Evolutionary conservation across 2,329 filamentous ascomycete genomes (phyloP), one percentile per base, ranked within the genome.

Genomic region (Diaporthe amygdali): DNA sequence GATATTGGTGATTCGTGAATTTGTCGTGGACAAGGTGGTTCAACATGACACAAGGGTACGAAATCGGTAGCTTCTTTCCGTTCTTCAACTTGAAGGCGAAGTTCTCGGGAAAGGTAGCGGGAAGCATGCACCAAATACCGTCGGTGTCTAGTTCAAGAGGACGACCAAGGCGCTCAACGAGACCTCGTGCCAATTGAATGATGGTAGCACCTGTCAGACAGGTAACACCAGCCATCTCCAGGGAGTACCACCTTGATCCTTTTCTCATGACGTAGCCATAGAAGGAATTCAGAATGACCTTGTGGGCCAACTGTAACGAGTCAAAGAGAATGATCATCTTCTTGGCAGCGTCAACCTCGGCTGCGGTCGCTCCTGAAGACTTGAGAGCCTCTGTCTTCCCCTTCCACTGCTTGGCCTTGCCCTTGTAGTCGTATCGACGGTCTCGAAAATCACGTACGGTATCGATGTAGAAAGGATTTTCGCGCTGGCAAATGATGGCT

Each of bases 221-320:
- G 51, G 96, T 99, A 5, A 99, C 96, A 76, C 96, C 96, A 20
- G 97, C 96, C 96, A 99, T 99, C 80, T 99, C 96, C 89, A 99
- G 92, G 22, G 96, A 99, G 80, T 99, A 99, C 96, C 96, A 99
- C 69, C 96, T 91, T 46, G 96, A 99, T 41, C 96, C 96, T 81
- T 99, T 99, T 84, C 96, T 89, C 96, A 99, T 99, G 80, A 98
- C 96, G 79, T 99, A 99, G 74, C 96, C 96, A 76, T 99, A 99
- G 85, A 99, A 99, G 69, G 95, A 97, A 85, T 99, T 99, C 69
- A 99, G 82, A 87, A 99, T 99, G 84, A 99, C 96, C 81, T 99
- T 99, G 86, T 99, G 96, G 0, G 96, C 96, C 77, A 99, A 86
- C 81, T 99, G 97, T 71, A 99, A 86, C 0, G 96, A 99, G 80